These are phyloP conservation scores for Terana coerulea DNA, from an alignment of 768 basidiomycete genomes.

Conservation along the genomic window DNA sequence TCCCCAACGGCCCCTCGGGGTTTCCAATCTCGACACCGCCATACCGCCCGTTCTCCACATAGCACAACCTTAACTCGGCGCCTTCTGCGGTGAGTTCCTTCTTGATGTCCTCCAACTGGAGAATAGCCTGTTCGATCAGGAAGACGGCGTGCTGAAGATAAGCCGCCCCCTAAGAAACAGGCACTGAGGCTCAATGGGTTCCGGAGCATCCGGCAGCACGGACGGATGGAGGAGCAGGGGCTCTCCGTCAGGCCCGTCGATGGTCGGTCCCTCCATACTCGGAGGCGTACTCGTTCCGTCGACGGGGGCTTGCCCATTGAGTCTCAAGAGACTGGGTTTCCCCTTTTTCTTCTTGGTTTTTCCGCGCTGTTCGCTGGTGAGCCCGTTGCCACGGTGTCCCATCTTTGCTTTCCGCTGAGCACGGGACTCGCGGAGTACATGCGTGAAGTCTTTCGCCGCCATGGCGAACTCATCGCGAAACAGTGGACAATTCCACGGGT, in stretches of 20 bases:
- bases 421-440: constrained; percentile 76
- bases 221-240: constrained; percentile 63
- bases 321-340: constrained; percentile 33
- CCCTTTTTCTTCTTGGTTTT: constrained; percentile 55
- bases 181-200: constrained; percentile 82
- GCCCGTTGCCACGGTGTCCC: constrained; percentile 44
- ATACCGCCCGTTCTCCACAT: constrained; percentile 69
- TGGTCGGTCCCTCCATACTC: constrained; percentile 32
- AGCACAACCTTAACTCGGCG: constrained; percentile 72
- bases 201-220: constrained; percentile 71
- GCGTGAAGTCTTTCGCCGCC: constrained; percentile 78
- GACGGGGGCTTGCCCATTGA: constrained; percentile 64
- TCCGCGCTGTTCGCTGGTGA: constrained; percentile 33
- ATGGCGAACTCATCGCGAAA: constrained; percentile 78
- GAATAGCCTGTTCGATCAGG: constrained; percentile 68
- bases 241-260: constrained; percentile 49
- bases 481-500: constrained; percentile 90
- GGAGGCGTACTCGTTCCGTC: constrained; percentile 54
- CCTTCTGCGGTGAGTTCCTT: constrained; percentile 61
- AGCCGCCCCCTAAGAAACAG: constrained; percentile 82
- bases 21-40: constrained; percentile 87
- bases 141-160: constrained; percentile 76
- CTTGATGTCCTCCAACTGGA: constrained; percentile 65
- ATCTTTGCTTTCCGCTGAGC: constrained; percentile 61
- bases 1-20: constrained; percentile 73